Percentiles rank a stretch among this genome's conserved stretches.
Conservation (phyloP, 768 basidiomycete species). For the Boletus rex-veris region DNA sequence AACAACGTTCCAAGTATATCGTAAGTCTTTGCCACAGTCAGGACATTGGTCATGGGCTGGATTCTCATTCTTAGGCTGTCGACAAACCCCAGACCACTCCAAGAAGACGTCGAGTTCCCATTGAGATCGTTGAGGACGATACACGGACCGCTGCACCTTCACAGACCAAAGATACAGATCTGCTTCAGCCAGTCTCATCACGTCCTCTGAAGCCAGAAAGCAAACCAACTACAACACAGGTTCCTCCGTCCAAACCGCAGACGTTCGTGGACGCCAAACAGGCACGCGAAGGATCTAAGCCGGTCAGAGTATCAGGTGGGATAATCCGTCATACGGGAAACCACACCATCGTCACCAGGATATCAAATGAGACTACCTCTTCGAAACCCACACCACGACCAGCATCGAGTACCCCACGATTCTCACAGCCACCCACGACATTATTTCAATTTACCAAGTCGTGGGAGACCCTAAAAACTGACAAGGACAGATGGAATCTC, state of each 20-base stretch:
- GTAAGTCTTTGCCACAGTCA: conserved; percentile 11
- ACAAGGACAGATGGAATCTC: conserved; percentile 53
- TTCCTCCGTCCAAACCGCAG: conserved; percentile 15
- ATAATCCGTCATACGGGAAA: conserved; percentile 67
- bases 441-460: conserved; percentile 61
- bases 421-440: conserved; percentile 36
- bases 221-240: conserved; percentile 1
- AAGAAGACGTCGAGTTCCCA: conserved; percentile 60
- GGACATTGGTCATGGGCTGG: not conserved
- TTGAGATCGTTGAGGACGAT: conserved; percentile 49
- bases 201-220: conserved; percentile 27
- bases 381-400: conserved; percentile 1
- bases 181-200: conserved; percentile 41
- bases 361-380: conserved; percentile 15
- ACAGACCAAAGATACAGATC: conserved; percentile 14
- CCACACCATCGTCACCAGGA: conserved; percentile 50
- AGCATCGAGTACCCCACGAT: not conserved
- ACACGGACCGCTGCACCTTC: not conserved
- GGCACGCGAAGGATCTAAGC: conserved; percentile 44
- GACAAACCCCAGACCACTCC: conserved; percentile 15
- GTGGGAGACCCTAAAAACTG: conserved; percentile 47
- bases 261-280: conserved; percentile 61
- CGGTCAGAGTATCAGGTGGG: conserved; percentile 59
- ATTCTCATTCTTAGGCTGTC: conserved; percentile 11
- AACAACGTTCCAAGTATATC: conserved; percentile 34